A percentile compares a stretch with the other conserved stretches of the same genome.
Conservation (phyloP, 2,329 filamentous ascomycete genomes). For the Ploettnerulaceae sp. region DNA sequence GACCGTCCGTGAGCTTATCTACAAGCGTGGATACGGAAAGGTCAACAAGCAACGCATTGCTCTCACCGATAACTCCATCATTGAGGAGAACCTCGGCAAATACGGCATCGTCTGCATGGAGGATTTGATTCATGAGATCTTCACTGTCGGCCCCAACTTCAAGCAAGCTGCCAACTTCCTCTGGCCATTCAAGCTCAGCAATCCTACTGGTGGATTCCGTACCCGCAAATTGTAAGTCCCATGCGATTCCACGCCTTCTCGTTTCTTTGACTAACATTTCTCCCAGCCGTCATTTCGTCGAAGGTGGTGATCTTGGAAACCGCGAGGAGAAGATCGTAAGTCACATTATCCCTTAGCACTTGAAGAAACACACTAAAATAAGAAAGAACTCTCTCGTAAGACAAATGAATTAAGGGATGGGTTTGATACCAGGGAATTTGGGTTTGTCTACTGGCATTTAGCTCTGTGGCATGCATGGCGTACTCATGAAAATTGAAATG, state of each 20-base stretch:
- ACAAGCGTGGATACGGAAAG: conserved; percentile 99
- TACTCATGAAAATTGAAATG: conserved; percentile 19
- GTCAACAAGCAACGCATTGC: conserved; percentile 96
- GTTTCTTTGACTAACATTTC: too few species aligned
- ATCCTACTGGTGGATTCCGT: conserved; percentile 95
- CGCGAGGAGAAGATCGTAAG: conserved; percentile 67
- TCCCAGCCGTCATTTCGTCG: conserved; percentile 22
- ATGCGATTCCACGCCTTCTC: too few species aligned
- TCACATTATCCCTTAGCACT: neutral
- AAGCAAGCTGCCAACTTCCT: conserved; percentile 97
- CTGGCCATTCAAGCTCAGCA: conserved; percentile 99
- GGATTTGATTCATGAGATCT: conserved; percentile 99
- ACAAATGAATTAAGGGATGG: conserved; percentile 83
- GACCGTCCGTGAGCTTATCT: conserved; percentile 97
- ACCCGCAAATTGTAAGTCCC: conserved; percentile 97
- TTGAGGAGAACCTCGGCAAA: conserved; percentile 95
- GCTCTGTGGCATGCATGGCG: conserved; percentile 16
- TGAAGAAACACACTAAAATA: neutral
- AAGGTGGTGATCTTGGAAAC: conserved; percentile 91
- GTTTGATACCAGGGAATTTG: conserved; percentile 7
- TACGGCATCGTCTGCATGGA: conserved; percentile 99
- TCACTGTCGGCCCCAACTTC: conserved; percentile 98
- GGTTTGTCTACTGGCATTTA: conserved; percentile 12
- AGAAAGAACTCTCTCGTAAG: conserved; percentile 69
- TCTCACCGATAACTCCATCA: conserved; percentile 95